These are phyloP conservation scores for Botrytis elliptica DNA, from an alignment of 2,329 filamentous ascomycete species.

Conservation along the genomic window DNA sequence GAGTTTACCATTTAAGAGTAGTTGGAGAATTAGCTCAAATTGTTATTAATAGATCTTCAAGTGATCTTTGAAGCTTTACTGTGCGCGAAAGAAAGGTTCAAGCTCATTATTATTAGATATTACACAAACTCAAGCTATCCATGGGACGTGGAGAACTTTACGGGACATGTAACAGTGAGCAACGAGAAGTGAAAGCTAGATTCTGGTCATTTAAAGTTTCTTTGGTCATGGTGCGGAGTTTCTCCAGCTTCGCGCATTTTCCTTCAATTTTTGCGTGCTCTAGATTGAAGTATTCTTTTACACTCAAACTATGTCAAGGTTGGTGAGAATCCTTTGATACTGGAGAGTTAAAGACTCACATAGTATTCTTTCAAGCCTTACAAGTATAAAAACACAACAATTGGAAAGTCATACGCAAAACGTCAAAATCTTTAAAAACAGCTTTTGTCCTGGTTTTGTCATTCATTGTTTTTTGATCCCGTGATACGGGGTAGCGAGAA, in stretches of 20 bases:
- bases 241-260: not conserved
- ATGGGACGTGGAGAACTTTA: not conserved
- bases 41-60: not conserved
- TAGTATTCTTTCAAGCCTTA: not conserved
- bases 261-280: not conserved
- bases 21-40: not conserved
- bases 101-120: not conserved
- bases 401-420: too few species aligned
- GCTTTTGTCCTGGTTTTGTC: not conserved
- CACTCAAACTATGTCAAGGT: not conserved
- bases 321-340: not conserved
- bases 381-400: not conserved
- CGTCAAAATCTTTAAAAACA: not conserved
- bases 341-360: not conserved
- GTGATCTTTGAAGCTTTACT: not conserved
- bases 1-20: not conserved
- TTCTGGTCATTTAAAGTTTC: not conserved
- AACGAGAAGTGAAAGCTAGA: not conserved
- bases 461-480: not conserved
- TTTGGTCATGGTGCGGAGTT: fast-evolving
- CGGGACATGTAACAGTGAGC: not conserved
- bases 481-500: slow-evolving; percentile 5
- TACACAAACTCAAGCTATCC: not conserved
- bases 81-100: not conserved
- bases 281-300: not conserved